Percentiles rank a stretch among this genome's conserved stretches.
Evolutionary conservation across 768 basidiomycete species (phyloP).

Genomic region (Trametes cinnabarina): DNA sequence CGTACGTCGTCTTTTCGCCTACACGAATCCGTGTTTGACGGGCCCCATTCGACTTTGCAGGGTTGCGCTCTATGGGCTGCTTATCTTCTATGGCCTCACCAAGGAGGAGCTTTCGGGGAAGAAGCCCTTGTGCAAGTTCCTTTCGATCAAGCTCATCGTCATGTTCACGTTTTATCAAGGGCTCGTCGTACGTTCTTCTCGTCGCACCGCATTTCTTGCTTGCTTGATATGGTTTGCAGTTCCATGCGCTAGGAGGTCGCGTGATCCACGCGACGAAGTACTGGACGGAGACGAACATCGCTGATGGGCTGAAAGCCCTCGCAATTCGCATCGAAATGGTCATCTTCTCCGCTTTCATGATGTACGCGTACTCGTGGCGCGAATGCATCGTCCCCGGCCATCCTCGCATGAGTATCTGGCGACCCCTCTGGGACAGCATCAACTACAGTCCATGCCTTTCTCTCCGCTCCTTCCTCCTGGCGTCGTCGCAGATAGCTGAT

Average conservation of each 20-base stretch:
- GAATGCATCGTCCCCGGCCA: conserved; percentile 57
- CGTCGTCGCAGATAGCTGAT: no score
- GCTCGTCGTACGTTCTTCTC: conserved; percentile 53
- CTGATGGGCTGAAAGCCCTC: conserved; percentile 80
- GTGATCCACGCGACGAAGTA: conserved; percentile 78
- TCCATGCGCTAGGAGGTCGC: conserved; percentile 59
- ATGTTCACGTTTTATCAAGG: conserved; percentile 89
- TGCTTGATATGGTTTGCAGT: conserved; percentile 37
- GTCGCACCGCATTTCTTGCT: background rate
- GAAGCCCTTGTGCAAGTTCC: conserved; percentile 80
- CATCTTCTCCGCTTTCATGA: conserved; percentile 72
- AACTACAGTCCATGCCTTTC: conserved; percentile 40
- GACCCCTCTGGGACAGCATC: conserved; percentile 69
- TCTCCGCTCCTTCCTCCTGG: no score
- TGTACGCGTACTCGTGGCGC: conserved; percentile 74
- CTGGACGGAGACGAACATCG: conserved; percentile 83
- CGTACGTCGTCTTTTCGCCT: no score
- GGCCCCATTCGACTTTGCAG: conserved; percentile 34
- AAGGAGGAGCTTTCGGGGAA: conserved; percentile 75
- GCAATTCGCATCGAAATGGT: conserved; percentile 91
- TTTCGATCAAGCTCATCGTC: conserved; percentile 83
- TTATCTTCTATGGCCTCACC: conserved; percentile 81
- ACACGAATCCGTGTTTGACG: background rate
- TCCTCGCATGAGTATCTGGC: conserved; percentile 56
- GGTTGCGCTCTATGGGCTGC: conserved; percentile 81